Conservation (phyloP, 2,329 filamentous ascomycete species). For the Fusarium robinianum region DNA sequence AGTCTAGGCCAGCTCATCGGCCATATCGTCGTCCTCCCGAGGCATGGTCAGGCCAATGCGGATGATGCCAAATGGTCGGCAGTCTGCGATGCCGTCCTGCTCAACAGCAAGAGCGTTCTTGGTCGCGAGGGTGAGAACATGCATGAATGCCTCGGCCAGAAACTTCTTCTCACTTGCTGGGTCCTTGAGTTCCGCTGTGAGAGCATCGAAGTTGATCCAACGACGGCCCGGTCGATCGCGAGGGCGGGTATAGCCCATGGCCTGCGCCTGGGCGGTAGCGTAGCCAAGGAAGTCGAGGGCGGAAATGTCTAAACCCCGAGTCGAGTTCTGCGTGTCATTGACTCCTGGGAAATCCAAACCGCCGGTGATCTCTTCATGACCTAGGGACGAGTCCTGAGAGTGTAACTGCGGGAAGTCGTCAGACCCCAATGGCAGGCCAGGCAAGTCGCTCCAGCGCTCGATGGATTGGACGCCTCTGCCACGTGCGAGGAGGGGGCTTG, state of each 20-base stretch:
- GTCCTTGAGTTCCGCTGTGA: conserved; percentile 72
- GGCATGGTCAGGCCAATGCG: conserved; percentile 46
- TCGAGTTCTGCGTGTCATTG: conserved; percentile 40
- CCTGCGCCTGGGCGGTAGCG: conserved; percentile 43
- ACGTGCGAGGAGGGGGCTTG: conserved; percentile 46
- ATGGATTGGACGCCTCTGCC: conserved; percentile 47
- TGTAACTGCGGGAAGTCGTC: conserved; percentile 38
- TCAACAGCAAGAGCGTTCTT: conserved; percentile 65
- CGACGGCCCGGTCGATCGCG: conserved; percentile 41
- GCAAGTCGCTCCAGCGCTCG: conserved; percentile 53
- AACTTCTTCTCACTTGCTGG: conserved; percentile 60
- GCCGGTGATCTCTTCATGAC: conserved; percentile 27
- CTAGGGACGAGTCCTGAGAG: conserved; percentile 42
- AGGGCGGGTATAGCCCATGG: conserved; percentile 40
- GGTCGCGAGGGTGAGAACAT: conserved; percentile 71
- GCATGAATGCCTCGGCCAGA: conserved; percentile 76
- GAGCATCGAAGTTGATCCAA: conserved; percentile 68
- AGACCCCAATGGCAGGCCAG: conserved; percentile 39
- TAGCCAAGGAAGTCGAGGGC: conserved; percentile 53
- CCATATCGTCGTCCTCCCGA: conserved; percentile 22
- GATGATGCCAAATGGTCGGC: conserved; percentile 53
- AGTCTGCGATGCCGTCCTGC: conserved; percentile 54
- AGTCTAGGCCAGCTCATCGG: conserved; percentile 26
- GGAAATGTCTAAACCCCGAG: conserved; percentile 49
- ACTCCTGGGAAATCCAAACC: conserved; percentile 25